phyloP scores from a whole-genome alignment of 2,329 filamentous ascomycete species.

The Penicillium polonicum region DNA sequence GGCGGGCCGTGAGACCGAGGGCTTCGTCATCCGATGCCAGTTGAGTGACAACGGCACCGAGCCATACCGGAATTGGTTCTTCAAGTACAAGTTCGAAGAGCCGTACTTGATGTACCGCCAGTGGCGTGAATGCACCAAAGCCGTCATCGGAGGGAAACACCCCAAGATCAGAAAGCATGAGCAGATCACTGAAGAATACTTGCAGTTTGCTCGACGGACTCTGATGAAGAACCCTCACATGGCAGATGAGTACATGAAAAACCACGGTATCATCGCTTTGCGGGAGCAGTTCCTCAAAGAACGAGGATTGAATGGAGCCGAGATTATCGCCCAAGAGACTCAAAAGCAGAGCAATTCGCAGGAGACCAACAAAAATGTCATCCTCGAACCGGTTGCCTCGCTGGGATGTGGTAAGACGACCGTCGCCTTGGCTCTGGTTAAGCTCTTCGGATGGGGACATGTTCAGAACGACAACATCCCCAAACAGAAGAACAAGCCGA shows the following conservation, averaged over 20 bases:
- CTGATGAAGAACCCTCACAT: slow-evolving; percentile 68
- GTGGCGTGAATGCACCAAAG: slow-evolving; percentile 96
- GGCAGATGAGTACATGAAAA: slow-evolving; percentile 71
- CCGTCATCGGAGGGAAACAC: slow-evolving; percentile 71
- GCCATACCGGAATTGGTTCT: slow-evolving; percentile 91
- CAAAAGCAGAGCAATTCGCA: slow-evolving; percentile 46
- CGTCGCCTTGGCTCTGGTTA: slow-evolving; percentile 73
- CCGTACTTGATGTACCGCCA: slow-evolving; percentile 98
- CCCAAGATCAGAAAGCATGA: slow-evolving; percentile 83
- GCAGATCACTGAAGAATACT: slow-evolving; percentile 86
- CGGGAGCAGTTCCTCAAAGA: slow-evolving; percentile 82
- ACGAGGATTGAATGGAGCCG: slow-evolving; percentile 80
- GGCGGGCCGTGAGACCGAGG: slow-evolving; percentile 88
- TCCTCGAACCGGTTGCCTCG: slow-evolving; percentile 88
- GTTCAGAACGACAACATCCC: slow-evolving; percentile 96
- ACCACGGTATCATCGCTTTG: slow-evolving; percentile 92
- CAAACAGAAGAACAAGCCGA: slow-evolving; percentile 69
- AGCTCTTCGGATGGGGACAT: slow-evolving; percentile 88
- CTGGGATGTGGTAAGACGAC: slow-evolving; percentile 98
- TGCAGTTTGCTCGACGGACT: slow-evolving; percentile 73
- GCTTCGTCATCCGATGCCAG: slow-evolving; percentile 92
- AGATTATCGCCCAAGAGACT: slow-evolving; percentile 73
- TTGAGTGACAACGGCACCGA: slow-evolving; percentile 50
- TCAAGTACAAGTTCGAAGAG: slow-evolving; percentile 99
- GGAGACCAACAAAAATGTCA: slow-evolving; percentile 64